Percentiles rank a stretch among this genome's conserved stretches.
Conservation (phyloP, 2,329 filamentous ascomycete genomes). For the Cladophialophora yegresii region DNA sequence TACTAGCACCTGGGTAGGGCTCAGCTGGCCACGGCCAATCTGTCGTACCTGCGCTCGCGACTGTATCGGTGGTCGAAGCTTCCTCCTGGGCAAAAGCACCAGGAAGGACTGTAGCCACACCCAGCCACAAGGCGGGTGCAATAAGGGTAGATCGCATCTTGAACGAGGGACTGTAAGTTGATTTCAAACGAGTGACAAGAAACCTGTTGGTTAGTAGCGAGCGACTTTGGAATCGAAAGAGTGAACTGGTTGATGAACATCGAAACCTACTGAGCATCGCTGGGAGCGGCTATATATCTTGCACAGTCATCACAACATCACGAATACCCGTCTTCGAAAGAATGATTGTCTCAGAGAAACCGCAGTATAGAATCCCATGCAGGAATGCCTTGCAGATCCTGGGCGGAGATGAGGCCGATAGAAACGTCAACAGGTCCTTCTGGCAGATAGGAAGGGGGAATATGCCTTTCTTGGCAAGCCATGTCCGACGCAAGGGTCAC, state of each 20-base stretch:
- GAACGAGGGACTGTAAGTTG: conserved; percentile 5
- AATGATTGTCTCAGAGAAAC: conserved; percentile 28
- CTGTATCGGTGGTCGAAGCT: conserved; percentile 2
- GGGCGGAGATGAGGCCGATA: conserved; percentile 7
- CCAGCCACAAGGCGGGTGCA: conserved; percentile 26
- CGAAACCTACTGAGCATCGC: background rate
- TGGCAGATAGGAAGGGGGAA: conserved; percentile 2
- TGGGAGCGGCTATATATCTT: conserved; percentile 21
- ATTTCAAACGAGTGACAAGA: conserved; percentile 26
- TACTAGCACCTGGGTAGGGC: conserved; percentile 14
- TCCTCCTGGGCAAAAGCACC: conserved; percentile 14
- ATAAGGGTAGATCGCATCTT: conserved; percentile 31
- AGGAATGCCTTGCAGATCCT: conserved; percentile 24
- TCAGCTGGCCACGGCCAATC: conserved; percentile 16
- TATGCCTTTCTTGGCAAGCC: conserved; percentile 12
- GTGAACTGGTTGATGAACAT: conserved; percentile 18
- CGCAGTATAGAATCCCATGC: conserved; percentile 5
- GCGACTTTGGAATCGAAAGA: conserved; percentile 22
- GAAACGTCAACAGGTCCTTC: conserved; percentile 5
- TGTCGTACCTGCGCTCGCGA: background rate
- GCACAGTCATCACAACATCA: conserved; percentile 4
- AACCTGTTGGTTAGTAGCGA: conserved; percentile 14
- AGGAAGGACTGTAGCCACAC: conserved; percentile 22
- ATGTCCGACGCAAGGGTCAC: conserved; percentile 28
- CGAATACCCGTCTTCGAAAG: background rate